Conservation (phyloP, 371 early-diverging fungal genomes). For the Dentiscutata heterogama region DNA sequence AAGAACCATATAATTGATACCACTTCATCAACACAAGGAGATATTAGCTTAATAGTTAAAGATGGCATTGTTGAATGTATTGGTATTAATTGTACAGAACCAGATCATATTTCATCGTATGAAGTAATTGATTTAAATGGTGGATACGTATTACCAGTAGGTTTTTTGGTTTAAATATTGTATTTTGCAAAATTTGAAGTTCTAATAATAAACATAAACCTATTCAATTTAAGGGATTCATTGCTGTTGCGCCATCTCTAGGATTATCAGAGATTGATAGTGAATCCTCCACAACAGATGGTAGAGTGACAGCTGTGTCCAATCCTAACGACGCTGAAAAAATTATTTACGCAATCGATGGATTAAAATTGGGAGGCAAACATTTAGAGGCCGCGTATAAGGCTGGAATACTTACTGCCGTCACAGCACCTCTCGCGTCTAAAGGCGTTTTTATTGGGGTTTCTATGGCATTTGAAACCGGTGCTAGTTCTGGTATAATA, state of each 20-base stretch:
- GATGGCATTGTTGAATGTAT: conserved; percentile 64
- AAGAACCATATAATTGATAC: conserved; percentile 42
- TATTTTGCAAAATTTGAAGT: too few relatives aligned
- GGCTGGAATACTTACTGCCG: conserved; percentile 67
- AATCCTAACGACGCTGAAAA: conserved; percentile 44
- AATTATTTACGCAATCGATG: conserved; percentile 65
- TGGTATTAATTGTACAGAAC: conserved; percentile 60
- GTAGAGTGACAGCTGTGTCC: conserved; percentile 47
- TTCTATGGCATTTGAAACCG: conserved; percentile 68
- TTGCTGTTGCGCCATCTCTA: conserved; percentile 63
- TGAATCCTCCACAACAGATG: conserved; percentile 67
- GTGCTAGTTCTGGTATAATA: conserved; percentile 53
- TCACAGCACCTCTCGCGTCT: conserved; percentile 60
- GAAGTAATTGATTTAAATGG: conserved; percentile 47
- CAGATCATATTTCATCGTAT: conserved; percentile 41
- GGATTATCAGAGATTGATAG: conserved; percentile 70
- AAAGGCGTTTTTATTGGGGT: conserved; percentile 60
- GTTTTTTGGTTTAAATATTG: conserved; percentile 23
- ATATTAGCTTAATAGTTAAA: conserved; percentile 58
- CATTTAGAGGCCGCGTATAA: conserved; percentile 71
- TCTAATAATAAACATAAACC: not conserved
- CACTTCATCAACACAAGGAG: conserved; percentile 18
- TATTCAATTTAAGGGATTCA: conserved; percentile 47
- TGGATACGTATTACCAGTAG: conserved; percentile 47
- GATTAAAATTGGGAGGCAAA: conserved; percentile 65